Evolutionary conservation across 768 basidiomycete genomes (phyloP).

Genomic region (Mycena indigotica): DNA sequence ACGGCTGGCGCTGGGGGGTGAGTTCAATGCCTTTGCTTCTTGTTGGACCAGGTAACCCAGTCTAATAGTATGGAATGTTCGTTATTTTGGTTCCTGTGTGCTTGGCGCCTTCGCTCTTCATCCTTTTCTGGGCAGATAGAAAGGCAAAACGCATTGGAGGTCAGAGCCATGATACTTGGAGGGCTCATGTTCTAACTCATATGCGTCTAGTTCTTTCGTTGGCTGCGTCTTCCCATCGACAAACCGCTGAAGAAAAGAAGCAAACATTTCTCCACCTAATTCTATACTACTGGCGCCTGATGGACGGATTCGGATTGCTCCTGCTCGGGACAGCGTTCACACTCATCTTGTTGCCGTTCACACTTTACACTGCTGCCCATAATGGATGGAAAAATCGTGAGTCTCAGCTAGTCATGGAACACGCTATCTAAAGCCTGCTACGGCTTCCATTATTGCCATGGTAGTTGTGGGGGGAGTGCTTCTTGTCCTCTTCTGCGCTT

Average conservation of each 20-base stretch:
- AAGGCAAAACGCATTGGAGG: constrained; percentile 15
- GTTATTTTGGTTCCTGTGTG: constrained; percentile 21
- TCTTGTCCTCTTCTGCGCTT: constrained; percentile 15
- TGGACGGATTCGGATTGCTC: constrained; percentile 23
- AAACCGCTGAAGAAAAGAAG: background rate
- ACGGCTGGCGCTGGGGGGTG: constrained; percentile 22
- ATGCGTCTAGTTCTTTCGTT: constrained; percentile 4
- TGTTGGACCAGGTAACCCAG: background rate
- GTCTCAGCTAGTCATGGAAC: background rate
- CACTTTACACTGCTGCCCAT: constrained; percentile 17
- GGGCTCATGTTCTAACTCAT: constrained; percentile 2
- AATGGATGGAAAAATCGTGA: constrained; percentile 23
- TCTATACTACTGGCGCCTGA: constrained; percentile 11
- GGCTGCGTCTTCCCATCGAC: constrained; percentile 11
- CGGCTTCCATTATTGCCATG: constrained; percentile 23
- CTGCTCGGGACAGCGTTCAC: constrained; percentile 16
- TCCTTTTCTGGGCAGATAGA: constrained; percentile 16
- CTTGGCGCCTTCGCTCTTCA: constrained; percentile 18
- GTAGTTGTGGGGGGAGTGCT: constrained; percentile 22
- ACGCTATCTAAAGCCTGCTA: background rate
- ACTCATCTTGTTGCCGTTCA: constrained; percentile 21
- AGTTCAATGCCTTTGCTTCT: background rate
- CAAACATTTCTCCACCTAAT: background rate
- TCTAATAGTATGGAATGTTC: constrained; percentile 18
- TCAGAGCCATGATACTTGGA: background rate